Percentiles rank a stretch among this genome's conserved stretches.
Conservation (phyloP, 257 asterid species). For the Petrea volubilis region DNA sequence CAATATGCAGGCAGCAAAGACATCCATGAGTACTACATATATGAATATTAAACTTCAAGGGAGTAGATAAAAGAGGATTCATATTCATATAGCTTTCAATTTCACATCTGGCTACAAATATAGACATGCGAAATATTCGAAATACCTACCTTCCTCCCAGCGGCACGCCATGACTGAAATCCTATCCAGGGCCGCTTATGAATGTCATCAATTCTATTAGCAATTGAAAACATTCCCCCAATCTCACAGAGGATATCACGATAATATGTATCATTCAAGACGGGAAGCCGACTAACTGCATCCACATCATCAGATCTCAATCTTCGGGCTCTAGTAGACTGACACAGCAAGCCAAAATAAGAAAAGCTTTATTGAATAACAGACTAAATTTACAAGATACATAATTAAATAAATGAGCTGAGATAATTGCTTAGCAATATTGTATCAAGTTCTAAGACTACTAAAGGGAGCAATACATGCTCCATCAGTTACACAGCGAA, state of each 20-base stretch:
- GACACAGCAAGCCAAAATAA: slow-evolving; percentile 39
- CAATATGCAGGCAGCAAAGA: slow-evolving; percentile 3
- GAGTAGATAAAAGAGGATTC: slow-evolving; percentile 9
- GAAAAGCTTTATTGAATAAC: slow-evolving; percentile 11
- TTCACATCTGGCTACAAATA: background rate
- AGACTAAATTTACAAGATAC: slow-evolving; percentile 18
- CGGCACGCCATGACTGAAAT: slow-evolving; percentile 98
- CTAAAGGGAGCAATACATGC: background rate
- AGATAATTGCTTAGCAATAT: slow-evolving; percentile 22
- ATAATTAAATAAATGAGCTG: background rate
- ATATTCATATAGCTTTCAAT: background rate
- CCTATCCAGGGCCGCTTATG: slow-evolving; percentile 99
- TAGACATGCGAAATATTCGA: background rate
- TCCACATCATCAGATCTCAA: slow-evolving; percentile 91
- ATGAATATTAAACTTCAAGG: slow-evolving; percentile 5
- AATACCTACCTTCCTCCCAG: slow-evolving; percentile 76
- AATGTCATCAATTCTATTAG: slow-evolving; percentile 77
- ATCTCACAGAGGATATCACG: slow-evolving; percentile 86
- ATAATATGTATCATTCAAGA: slow-evolving; percentile 77
- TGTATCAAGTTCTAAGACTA: slow-evolving; percentile 1
- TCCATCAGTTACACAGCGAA: background rate
- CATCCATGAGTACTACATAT: background rate
- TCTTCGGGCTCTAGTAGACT: slow-evolving; percentile 73
- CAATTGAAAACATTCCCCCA: slow-evolving; percentile 96
- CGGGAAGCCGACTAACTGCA: slow-evolving; percentile 85